phyloP scores from a whole-genome alignment of 176 grass and related monocot genomes.

The Triticum turgidum region DNA sequence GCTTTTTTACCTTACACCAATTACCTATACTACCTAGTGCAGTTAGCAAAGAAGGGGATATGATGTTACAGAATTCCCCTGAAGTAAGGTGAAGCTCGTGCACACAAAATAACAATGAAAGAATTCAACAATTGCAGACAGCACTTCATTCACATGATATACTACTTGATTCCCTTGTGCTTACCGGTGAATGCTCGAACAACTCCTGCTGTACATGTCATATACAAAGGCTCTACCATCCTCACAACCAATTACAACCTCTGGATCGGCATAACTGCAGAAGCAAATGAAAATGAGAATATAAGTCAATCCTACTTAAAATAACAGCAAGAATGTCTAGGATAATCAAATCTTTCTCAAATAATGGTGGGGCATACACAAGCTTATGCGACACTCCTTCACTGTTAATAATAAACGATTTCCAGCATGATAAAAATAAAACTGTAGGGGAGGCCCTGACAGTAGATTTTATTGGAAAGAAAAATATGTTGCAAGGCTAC shows the following conservation, averaged over 20 bases:
- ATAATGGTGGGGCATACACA: neutral
- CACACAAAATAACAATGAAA: neutral
- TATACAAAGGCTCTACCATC: constrained; percentile 87
- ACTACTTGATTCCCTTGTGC: neutral
- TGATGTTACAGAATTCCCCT: neutral
- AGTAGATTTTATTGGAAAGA: neutral
- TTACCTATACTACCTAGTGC: neutral
- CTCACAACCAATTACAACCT: constrained; percentile 90
- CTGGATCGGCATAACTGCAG: constrained; percentile 75
- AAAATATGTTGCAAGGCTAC: neutral
- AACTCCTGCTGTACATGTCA: constrained; percentile 96
- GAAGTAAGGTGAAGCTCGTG: neutral
- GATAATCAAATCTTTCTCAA: constrained; percentile 20
- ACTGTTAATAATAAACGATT: constrained; percentile 11
- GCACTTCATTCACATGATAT: neutral
- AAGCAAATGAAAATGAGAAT: constrained; percentile 34
- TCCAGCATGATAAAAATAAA: neutral
- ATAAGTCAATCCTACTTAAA: constrained; percentile 7
- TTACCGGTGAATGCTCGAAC: constrained; percentile 77
- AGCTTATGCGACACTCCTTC: neutral
- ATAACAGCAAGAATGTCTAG: neutral
- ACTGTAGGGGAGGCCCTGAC: neutral
- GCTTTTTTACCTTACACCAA: neutral
- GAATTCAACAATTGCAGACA: neutral
- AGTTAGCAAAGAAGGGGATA: neutral